Conservation (phyloP, 2,329 filamentous ascomycete species). For the Didymosphaeria variabile region DNA sequence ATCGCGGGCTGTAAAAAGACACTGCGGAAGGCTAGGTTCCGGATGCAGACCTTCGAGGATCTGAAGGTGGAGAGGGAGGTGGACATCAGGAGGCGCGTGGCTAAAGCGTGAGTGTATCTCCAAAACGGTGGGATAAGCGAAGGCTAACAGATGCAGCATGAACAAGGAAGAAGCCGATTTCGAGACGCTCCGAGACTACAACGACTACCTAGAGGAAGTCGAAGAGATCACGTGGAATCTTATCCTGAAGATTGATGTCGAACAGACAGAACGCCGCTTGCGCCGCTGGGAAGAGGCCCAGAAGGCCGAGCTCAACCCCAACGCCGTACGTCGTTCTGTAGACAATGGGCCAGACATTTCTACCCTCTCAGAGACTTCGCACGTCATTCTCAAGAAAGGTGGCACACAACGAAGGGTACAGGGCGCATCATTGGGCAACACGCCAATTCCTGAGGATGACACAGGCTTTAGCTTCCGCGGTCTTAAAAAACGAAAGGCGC, state of each 20-base stretch:
- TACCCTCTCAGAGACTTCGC: conserved; percentile 24
- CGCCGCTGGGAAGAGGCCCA: conserved; percentile 78
- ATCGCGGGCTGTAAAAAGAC: conserved; percentile 89
- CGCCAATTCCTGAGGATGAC: conserved; percentile 29
- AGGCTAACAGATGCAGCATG: conserved; percentile 64
- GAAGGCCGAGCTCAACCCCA: conserved; percentile 59
- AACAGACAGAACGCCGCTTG: conserved; percentile 69
- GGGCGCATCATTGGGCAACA: conserved; percentile 19
- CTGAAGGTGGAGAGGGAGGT: conserved; percentile 90
- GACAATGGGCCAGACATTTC: conserved; percentile 29
- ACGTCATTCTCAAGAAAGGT: conserved; percentile 68
- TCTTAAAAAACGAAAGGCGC: conserved; percentile 71
- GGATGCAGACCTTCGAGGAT: conserved; percentile 89
- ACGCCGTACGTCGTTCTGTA: conserved; percentile 51
- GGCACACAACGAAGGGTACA: conserved; percentile 66
- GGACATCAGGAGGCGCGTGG: conserved; percentile 84
- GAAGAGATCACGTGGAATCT: conserved; percentile 92
- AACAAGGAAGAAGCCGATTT: conserved; percentile 94
- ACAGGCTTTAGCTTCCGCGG: conserved; percentile 75
- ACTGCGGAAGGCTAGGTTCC: conserved; percentile 83
- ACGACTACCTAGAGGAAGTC: conserved; percentile 93
- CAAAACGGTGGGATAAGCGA: background rate
- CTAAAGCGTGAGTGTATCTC: conserved; percentile 57
- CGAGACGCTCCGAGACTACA: conserved; percentile 81
- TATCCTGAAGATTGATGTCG: conserved; percentile 74